Evolutionary conservation across 1,284 basidiomycete species (phyloP).

Genomic region (Kwoniella shivajii): DNA sequence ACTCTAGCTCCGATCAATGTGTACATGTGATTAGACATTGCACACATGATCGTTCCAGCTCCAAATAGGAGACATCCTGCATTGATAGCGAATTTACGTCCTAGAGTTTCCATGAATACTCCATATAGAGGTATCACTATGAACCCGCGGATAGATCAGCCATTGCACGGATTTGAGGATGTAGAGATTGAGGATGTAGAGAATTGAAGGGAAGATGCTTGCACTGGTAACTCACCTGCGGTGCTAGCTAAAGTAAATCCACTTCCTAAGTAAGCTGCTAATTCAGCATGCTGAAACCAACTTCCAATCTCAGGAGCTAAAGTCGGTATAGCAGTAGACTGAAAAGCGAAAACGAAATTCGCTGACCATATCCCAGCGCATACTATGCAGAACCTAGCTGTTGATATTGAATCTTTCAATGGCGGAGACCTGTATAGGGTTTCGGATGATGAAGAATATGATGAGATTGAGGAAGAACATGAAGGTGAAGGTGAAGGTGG

Average conservation of each 20-base stretch:
- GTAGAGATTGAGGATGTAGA: no score
- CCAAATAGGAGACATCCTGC: conserved; percentile 47
- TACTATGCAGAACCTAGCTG: conserved; percentile 27
- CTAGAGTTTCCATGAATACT: conserved; percentile 51
- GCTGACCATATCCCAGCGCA: conserved; percentile 39
- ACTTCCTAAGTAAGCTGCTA: conserved; percentile 50
- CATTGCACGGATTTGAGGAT: no score
- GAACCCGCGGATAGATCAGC: neutral
- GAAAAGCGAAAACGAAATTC: conserved; percentile 53
- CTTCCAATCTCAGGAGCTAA: conserved; percentile 40
- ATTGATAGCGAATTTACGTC: conserved; percentile 48
- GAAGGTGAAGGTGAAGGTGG: conserved; percentile 1
- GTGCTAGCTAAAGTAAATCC: conserved; percentile 49
- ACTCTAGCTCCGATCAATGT: conserved; percentile 46
- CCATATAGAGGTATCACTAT: conserved; percentile 51
- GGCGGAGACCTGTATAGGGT: conserved; percentile 16
- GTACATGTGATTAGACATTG: conserved; percentile 42
- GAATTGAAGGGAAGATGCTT: neutral
- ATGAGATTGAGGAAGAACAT: conserved; percentile 1
- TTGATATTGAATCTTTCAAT: conserved; percentile 31
- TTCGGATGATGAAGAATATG: conserved; percentile 4
- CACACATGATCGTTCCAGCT: conserved; percentile 46
- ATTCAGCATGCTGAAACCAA: conserved; percentile 50
- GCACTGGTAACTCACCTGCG: conserved; percentile 30
- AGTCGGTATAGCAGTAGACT: conserved; percentile 50